These are phyloP conservation scores for Pyronema domesticum DNA, from an alignment of 495 filamentous ascomycete genomes.

Conservation along the genomic window DNA sequence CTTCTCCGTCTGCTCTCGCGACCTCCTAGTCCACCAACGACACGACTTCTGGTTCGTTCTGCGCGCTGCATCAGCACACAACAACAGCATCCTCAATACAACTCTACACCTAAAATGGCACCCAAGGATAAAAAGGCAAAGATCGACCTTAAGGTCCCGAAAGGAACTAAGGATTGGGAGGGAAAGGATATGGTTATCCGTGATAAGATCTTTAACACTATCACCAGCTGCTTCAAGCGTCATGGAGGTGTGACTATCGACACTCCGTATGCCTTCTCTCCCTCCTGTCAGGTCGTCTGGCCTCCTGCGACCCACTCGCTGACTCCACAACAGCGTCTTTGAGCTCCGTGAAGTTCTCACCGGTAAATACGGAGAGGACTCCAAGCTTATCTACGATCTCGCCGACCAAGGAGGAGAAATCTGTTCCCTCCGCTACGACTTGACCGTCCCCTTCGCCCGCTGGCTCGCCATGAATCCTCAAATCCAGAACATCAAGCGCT, in stretches of 20 bases:
- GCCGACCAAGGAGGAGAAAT: slow-evolving; percentile 73
- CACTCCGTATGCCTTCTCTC: slow-evolving; percentile 36
- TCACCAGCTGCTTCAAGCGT: slow-evolving; percentile 72
- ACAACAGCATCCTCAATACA: background rate
- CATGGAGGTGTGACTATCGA: slow-evolving; percentile 76
- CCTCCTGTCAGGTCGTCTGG: background rate
- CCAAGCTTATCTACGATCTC: slow-evolving; percentile 77
- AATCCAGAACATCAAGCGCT: slow-evolving; percentile 57
- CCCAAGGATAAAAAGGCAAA: slow-evolving; percentile 22
- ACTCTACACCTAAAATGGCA: slow-evolving; percentile 8
- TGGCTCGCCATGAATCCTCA: slow-evolving; percentile 71
- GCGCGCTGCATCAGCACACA: background rate
- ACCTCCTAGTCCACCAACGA: background rate
- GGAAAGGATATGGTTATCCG: slow-evolving; percentile 59
- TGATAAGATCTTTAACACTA: slow-evolving; percentile 67
- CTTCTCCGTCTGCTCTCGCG: background rate
- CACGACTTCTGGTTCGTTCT: background rate
- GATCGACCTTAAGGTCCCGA: slow-evolving; percentile 23
- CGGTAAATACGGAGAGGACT: slow-evolving; percentile 86
- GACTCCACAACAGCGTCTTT: slow-evolving; percentile 26
- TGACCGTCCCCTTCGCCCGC: slow-evolving; percentile 79
- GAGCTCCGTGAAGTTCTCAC: slow-evolving; percentile 47
- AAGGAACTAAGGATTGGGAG: slow-evolving; percentile 32
- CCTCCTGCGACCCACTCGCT: slow-evolving; percentile 19
- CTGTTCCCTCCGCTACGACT: slow-evolving; percentile 71